These are phyloP conservation scores for Coniferiporia weirii DNA, from an alignment of 1,284 basidiomycete genomes.

Conservation along the genomic window DNA sequence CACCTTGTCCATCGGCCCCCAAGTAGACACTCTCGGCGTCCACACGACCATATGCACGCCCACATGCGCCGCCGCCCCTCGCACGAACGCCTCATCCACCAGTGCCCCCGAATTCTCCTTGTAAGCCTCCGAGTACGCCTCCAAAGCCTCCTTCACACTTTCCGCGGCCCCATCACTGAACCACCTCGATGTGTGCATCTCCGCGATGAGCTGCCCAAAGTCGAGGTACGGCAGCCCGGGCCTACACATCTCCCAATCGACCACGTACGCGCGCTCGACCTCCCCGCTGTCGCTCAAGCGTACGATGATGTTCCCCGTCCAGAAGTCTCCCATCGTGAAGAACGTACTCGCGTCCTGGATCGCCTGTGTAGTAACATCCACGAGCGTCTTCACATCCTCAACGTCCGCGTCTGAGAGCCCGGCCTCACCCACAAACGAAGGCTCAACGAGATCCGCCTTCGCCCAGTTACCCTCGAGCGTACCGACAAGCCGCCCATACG, in stretches of 20 bases:
- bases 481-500: constrained; percentile 43
- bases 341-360: constrained; percentile 34
- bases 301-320: constrained; percentile 58
- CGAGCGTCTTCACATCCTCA: constrained; percentile 32
- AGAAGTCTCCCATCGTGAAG: constrained; percentile 55
- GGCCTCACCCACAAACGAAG: constrained; percentile 34
- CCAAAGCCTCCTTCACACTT: constrained; percentile 27
- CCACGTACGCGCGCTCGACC: constrained; percentile 34
- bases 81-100: constrained; percentile 23
- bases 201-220: constrained; percentile 55
- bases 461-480: constrained; percentile 36
- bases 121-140: constrained; percentile 43
- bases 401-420: constrained; percentile 34
- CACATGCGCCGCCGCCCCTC: constrained; percentile 35
- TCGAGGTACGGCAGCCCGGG: constrained; percentile 48
- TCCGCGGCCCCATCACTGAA: constrained; percentile 38
- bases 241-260: constrained; percentile 59
- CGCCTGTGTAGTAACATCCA: constrained; percentile 29
- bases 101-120: constrained; percentile 20
- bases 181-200: constrained; percentile 42
- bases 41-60: constrained; percentile 46
- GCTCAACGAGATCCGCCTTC: constrained; percentile 33
- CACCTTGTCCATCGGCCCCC: constrained; percentile 41
- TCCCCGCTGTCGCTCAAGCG: constrained; percentile 22
- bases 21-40: constrained; percentile 37